Conservation (phyloP, 352 stramenopile genomes). For the Phytophthora fragariae region DNA sequence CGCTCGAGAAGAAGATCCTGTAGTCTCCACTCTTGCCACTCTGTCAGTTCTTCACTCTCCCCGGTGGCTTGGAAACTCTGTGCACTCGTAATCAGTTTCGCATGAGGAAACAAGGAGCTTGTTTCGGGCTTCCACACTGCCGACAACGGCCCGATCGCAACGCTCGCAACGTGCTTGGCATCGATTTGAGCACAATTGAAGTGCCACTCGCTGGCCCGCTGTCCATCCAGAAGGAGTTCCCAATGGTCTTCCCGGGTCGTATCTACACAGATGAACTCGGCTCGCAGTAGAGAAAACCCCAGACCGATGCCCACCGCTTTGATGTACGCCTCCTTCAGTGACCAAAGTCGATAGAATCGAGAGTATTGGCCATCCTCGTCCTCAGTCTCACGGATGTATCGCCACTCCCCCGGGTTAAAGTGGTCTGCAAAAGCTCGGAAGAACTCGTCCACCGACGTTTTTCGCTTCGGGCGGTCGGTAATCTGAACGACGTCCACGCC, state of each 20-base stretch:
- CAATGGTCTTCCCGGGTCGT: constrained; percentile 30
- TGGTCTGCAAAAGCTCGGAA: constrained; percentile 67
- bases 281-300: constrained; percentile 63
- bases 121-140: constrained; percentile 54
- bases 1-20: constrained; percentile 16
- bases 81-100: background rate
- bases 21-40: constrained; percentile 35
- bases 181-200: constrained; percentile 53
- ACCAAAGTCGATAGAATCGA: constrained; percentile 77
- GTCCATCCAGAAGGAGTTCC: constrained; percentile 54
- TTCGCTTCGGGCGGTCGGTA: constrained; percentile 51
- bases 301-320: constrained; percentile 78
- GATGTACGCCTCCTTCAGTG: constrained; percentile 81
- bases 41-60: background rate
- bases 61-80: background rate
- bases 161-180: constrained; percentile 50
- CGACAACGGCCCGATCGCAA: constrained; percentile 51
- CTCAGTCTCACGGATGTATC: constrained; percentile 46
- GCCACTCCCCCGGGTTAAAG: constrained; percentile 72
- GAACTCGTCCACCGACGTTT: constrained; percentile 46
- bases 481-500: constrained; percentile 79
- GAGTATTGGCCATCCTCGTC: constrained; percentile 42
- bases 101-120: constrained; percentile 53
- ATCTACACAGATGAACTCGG: constrained; percentile 48
- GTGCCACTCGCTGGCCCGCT: constrained; percentile 45